Base-by-base conservation (phyloP, 805 yeast species). In the Kodamaea laetipori region DNA sequence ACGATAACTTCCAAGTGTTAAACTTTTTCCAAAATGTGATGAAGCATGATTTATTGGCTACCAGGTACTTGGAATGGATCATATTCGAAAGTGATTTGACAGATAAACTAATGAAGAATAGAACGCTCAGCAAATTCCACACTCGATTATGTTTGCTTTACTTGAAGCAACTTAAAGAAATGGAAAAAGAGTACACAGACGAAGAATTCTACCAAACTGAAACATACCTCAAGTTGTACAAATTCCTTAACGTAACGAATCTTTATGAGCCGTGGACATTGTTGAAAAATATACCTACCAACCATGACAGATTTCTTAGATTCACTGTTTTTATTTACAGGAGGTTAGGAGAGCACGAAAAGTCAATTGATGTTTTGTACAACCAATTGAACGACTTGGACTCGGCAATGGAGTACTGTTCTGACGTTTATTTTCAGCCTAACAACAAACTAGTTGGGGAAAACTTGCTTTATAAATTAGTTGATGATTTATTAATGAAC, bases 381-480 rank as follows among this genome's bases (percentile, higher is more conserved):
- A 71, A 76, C 38, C 80, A 80, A 15, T 60, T 86, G 35, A 63
- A 76, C 3, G 84, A 84, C 55, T 72, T 78, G 37, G 62, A 62
- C 15, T 65, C 69, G n/a, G 86, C 95, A 0, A 73, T 84, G 47
- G 57, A 64, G 2, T 86, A 86, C 53, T 82, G 94, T 48, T 61
- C 74, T 1, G 66, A 66, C 3, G 64, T 86, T 0, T 77, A 73
- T 47, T 45, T 41, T 19, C 57, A 50, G 32, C 61, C 64, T 1
- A 69, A 74, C 37, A 30, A 59, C 8, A 56, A 53, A n/a, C 41
- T 39, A 0, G 48, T 58, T 13, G 86, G 87, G 2, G 50, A 60
- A 19, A 46, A 57, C 4, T 58, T 77, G 7, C 64, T 84, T n/a
- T 77, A 77, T 40, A 71, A 68, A 31, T 63, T 82, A 16, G 58